A percentile compares a stretch with the other conserved stretches of the same genome.
phyloP scores from a whole-genome alignment of 805 yeast species.

The Barnettozyma californica region DNA sequence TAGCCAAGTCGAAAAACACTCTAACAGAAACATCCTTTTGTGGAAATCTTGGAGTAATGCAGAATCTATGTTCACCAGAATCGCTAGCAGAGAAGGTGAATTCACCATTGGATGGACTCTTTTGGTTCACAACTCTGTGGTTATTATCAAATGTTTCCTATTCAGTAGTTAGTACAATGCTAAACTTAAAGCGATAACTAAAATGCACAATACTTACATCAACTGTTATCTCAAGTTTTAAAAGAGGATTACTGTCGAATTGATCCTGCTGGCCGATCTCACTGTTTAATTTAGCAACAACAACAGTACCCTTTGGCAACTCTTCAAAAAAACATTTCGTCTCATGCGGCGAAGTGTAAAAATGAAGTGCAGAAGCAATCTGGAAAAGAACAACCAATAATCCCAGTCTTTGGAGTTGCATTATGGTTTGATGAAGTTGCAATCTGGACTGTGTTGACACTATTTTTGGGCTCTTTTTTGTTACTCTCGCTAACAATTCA shows the following conservation, averaged over 20 bases:
- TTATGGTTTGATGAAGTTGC: neutral
- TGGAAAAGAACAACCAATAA: constrained; percentile 3
- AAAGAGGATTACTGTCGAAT: constrained; percentile 47
- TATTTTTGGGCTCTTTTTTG: neutral
- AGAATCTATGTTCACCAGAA: constrained; percentile 79
- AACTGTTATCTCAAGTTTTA: constrained; percentile 63
- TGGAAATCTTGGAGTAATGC: constrained; percentile 54
- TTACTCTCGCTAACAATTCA: neutral
- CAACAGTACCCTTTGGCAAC: constrained; percentile 68
- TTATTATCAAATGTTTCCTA: constrained; percentile 76
- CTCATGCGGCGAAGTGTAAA: constrained; percentile 72
- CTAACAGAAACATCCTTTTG: constrained; percentile 48
- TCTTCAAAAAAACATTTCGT: constrained; percentile 82
- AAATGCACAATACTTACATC: constrained; percentile 36
- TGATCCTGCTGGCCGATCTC: constrained; percentile 45
- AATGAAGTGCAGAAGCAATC: constrained; percentile 42
- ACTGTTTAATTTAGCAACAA: constrained; percentile 73
- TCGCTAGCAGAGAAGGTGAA: constrained; percentile 80
- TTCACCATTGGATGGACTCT: constrained; percentile 53
- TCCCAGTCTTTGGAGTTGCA: neutral
- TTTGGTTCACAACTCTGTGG: constrained; percentile 71
- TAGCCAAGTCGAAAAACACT: constrained; percentile 66
- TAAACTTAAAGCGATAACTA: neutral
- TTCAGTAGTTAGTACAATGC: neutral
- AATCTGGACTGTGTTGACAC: neutral